phyloP scores from a whole-genome alignment of 1,284 basidiomycete species.

The Trametes hirsuta region DNA sequence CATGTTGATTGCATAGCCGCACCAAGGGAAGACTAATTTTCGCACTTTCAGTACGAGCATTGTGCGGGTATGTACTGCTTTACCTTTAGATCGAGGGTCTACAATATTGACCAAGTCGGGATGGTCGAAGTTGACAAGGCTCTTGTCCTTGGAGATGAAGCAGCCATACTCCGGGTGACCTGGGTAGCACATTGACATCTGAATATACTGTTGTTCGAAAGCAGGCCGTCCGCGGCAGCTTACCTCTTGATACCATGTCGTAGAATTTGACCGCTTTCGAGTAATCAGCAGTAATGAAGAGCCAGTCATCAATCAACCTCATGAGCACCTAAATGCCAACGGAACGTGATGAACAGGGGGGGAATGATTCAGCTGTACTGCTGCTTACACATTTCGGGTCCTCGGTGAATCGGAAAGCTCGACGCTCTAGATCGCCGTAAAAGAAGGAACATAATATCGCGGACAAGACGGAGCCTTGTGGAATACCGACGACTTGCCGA shows the following conservation, averaged over 20 bases:
- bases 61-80: slow-evolving; percentile 11
- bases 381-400: slow-evolving; percentile 64
- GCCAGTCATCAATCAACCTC: slow-evolving; percentile 92
- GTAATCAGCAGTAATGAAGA: slow-evolving; percentile 80
- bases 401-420: slow-evolving; percentile 59
- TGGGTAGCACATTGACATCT: slow-evolving; percentile 29
- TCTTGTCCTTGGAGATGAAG: slow-evolving; percentile 88
- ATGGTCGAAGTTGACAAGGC: slow-evolving; percentile 83
- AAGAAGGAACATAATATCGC: slow-evolving; percentile 91
- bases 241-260: slow-evolving; percentile 78
- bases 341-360: too few relatives aligned
- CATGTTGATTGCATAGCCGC: slow-evolving; percentile 82
- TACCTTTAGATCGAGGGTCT: slow-evolving; percentile 52
- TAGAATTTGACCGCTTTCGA: slow-evolving; percentile 74
- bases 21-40: slow-evolving; percentile 83
- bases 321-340: slow-evolving; percentile 63
- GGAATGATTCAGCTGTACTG: too few relatives aligned
- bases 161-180: slow-evolving; percentile 95
- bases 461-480: slow-evolving; percentile 93
- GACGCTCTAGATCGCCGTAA: slow-evolving; percentile 88
- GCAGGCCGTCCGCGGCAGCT: neutral
- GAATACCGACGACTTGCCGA: slow-evolving; percentile 89
- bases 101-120: slow-evolving; percentile 59
- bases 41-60: neutral
- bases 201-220: neutral